phyloP scores from a whole-genome alignment of 495 filamentous ascomycete genomes.

The Tuber melanosporum region DNA sequence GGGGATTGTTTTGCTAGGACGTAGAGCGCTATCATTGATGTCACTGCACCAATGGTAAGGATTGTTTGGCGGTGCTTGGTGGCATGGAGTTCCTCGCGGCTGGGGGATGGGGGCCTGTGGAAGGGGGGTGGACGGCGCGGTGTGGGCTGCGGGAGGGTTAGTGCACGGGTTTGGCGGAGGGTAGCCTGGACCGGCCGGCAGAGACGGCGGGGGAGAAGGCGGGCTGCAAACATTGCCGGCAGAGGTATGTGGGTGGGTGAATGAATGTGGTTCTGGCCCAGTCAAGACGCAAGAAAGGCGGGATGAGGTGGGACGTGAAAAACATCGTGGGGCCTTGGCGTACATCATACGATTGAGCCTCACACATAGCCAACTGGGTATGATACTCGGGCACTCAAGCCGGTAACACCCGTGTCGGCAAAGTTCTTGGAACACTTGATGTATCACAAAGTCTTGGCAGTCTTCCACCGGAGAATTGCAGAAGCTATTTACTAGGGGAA shows the following conservation, averaged over 20 bases:
- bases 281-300: background rate
- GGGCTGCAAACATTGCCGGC: constrained; percentile 11
- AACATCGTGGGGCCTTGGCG: constrained; percentile 13
- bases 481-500: no score
- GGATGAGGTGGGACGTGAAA: background rate
- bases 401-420: no score
- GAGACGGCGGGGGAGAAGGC: constrained; percentile 8
- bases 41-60: constrained; percentile 47
- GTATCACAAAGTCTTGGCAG: no score
- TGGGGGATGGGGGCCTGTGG: constrained; percentile 14
- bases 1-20: constrained; percentile 41
- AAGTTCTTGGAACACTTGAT: no score
- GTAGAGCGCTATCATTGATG: constrained; percentile 49
- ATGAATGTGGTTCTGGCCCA: background rate
- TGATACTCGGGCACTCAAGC: no score
- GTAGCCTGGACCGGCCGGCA: constrained; percentile 40
- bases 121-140: constrained; percentile 18
- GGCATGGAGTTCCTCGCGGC: constrained; percentile 44
- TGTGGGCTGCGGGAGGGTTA: constrained; percentile 11
- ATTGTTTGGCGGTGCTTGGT: constrained; percentile 47
- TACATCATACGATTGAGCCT: constrained; percentile 21
- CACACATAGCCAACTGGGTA: background rate
- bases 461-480: no score
- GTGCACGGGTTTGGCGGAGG: constrained; percentile 38
- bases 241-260: background rate